Percentiles rank a stretch among this genome's conserved stretches.
Conservation (phyloP, 768 basidiomycete species). For the Collybia mongolica region DNA sequence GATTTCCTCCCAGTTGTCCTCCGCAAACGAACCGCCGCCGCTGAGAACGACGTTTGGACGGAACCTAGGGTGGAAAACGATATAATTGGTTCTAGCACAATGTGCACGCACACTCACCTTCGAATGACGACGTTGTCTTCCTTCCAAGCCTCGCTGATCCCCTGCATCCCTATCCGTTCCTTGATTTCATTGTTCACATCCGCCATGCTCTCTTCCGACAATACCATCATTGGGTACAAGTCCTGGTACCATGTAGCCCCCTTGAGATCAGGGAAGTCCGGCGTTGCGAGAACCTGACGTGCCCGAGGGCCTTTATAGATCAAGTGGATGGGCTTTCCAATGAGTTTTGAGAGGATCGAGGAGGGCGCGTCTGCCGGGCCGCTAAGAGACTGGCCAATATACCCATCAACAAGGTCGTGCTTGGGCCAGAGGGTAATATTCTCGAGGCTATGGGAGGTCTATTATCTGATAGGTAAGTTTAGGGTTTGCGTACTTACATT, state of each 20-base stretch:
- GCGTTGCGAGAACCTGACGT: conserved; percentile 40
- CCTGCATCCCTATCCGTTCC: conserved; percentile 44
- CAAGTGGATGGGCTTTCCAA: conserved; percentile 58
- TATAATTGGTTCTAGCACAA: not conserved
- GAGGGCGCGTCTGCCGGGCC: conserved; percentile 42
- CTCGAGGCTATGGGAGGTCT: conserved; percentile 38
- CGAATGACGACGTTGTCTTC: conserved; percentile 51
- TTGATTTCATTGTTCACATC: conserved; percentile 49
- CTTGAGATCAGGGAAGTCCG: conserved; percentile 52
- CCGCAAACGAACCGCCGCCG: conserved; percentile 70
- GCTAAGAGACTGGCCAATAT: conserved; percentile 49
- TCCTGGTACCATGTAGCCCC: conserved; percentile 65
- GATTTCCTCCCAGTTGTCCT: conserved; percentile 69
- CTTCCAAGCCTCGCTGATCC: conserved; percentile 52
- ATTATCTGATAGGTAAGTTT: not conserved
- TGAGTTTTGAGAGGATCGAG: conserved; percentile 53
- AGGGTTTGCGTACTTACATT: conserved; percentile 37
- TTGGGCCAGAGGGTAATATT: conserved; percentile 49
- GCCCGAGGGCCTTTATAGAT: conserved; percentile 61
- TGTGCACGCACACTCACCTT: conserved; percentile 36
- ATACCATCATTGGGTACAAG: conserved; percentile 65
- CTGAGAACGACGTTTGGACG: conserved; percentile 72
- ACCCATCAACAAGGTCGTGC: conserved; percentile 50
- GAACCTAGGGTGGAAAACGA: conserved; percentile 43
- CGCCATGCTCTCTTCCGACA: conserved; percentile 64